Evolutionary conservation across 2,329 filamentous ascomycete genomes (phyloP).

Genomic region (Microascus cirrosus): DNA sequence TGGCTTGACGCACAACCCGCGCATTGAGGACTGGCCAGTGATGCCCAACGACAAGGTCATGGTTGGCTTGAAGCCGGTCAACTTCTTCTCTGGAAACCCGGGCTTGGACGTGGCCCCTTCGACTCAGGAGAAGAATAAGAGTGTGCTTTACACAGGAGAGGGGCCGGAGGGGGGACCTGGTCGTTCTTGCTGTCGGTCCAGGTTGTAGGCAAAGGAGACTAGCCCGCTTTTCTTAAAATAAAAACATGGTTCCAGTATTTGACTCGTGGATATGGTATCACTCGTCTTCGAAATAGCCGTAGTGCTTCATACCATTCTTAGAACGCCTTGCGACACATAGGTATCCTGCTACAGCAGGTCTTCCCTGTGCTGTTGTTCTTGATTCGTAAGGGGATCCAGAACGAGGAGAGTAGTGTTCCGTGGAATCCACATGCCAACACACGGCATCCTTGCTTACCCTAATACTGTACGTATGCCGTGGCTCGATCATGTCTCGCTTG

Average conservation of each 20-base stretch:
- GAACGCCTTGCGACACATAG: no score
- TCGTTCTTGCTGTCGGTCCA: background rate
- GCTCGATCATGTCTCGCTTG: no score
- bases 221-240: background rate
- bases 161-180: background rate
- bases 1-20: slow-evolving; percentile 53
- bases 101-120: slow-evolving; percentile 28
- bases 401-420: no score
- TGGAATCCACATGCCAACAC: no score
- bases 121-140: slow-evolving; percentile 16
- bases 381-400: no score
- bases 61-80: slow-evolving; percentile 38
- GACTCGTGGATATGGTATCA: background rate
- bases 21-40: slow-evolving; percentile 57
- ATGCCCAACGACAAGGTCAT: slow-evolving; percentile 52
- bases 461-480: no score
- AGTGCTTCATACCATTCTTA: no score
- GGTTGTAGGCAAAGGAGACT: background rate
- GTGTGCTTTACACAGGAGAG: slow-evolving; percentile 12
- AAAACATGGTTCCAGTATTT: background rate
- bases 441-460: no score
- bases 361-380: no score
- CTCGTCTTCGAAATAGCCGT: no score
- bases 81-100: slow-evolving; percentile 41
- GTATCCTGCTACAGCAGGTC: no score